Conservation (phyloP, 225 moss, liverwort and hornwort genomes). For the Physcomitrium patens region DNA sequence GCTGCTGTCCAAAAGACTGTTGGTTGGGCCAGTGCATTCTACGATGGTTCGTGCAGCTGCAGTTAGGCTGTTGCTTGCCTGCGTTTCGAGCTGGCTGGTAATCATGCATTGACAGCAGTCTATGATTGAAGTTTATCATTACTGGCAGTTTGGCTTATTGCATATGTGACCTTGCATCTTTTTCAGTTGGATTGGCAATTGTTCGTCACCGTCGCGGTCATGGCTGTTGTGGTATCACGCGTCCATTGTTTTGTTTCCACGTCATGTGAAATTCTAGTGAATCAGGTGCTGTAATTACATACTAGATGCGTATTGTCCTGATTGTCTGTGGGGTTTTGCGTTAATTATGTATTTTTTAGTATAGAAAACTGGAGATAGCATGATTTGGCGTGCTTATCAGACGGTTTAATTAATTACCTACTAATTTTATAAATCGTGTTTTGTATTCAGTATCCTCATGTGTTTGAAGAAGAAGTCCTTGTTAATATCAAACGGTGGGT, state of each 20-base stretch:
- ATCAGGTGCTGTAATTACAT: background rate
- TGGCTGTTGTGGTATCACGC: background rate
- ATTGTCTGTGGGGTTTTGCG: background rate
- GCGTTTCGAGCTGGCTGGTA: slow-evolving; percentile 92
- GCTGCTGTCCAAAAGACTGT: slow-evolving; percentile 74
- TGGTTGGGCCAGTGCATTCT: slow-evolving; percentile 72
- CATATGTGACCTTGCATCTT: background rate
- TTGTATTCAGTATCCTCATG: slow-evolving; percentile 80
- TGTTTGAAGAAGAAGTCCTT: slow-evolving; percentile 86
- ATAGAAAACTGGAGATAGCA: slow-evolving; percentile 16
- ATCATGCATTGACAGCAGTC: slow-evolving; percentile 27
- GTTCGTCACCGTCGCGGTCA: background rate
- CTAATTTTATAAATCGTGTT: slow-evolving; percentile 1
- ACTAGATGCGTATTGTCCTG: background rate
- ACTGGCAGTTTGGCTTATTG: background rate
- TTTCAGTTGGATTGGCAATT: background rate
- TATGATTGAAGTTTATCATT: background rate
- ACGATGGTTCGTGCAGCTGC: slow-evolving; percentile 84
- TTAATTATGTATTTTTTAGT: background rate
- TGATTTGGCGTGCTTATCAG: background rate
- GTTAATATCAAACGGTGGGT: slow-evolving; percentile 90
- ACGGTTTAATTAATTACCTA: slow-evolving; percentile 1
- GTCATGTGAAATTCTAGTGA: background rate
- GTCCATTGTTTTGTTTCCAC: background rate
- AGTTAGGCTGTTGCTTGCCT: slow-evolving; percentile 83